Evolutionary conservation across 2,329 filamentous ascomycete species (phyloP).

Genomic region (Talaromyces albobiverticillius): DNA sequence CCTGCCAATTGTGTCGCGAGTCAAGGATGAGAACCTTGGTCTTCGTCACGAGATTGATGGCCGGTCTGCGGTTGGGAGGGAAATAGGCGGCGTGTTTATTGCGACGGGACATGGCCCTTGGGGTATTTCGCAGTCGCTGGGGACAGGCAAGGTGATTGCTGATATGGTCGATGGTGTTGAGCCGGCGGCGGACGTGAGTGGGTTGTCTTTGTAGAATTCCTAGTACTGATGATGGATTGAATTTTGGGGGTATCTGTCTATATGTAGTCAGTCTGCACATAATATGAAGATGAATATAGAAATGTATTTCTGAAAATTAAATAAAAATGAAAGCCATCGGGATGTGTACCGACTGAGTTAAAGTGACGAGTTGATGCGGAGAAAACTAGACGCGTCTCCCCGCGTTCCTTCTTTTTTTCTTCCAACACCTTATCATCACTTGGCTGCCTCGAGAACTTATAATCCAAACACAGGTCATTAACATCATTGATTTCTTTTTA

Average conservation of each 20-base stretch:
- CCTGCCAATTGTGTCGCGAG: conserved; percentile 59
- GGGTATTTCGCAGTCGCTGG: conserved; percentile 64
- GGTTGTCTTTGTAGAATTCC: conserved; percentile 39
- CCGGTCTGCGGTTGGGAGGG: conserved; percentile 47
- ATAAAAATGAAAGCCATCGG: too few species aligned
- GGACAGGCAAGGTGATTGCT: conserved; percentile 68
- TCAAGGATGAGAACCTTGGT: conserved; percentile 58
- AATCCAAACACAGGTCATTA: too few species aligned
- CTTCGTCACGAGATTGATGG: conserved; percentile 35
- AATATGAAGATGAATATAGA: too few species aligned
- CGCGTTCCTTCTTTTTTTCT: conserved; percentile 13
- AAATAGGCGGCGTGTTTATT: conserved; percentile 62
- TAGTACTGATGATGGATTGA: background rate
- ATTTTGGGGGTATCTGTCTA: too few species aligned
- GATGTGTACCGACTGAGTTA: too few species aligned
- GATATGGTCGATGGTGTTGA: conserved; percentile 64
- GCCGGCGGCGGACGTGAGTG: conserved; percentile 59
- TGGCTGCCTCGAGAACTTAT: too few species aligned
- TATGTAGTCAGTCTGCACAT: too few species aligned
- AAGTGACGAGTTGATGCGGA: background rate
- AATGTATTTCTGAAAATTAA: too few species aligned
- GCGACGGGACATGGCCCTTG: conserved; percentile 73
- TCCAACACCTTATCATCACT: too few species aligned
- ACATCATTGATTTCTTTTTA: background rate
- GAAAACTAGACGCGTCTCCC: conserved; percentile 10